Evolutionary conservation across 2,329 filamentous ascomycete genomes (phyloP), one percentile per base, ranked within the genome.

Genomic region (Colletotrichum costaricense): DNA sequence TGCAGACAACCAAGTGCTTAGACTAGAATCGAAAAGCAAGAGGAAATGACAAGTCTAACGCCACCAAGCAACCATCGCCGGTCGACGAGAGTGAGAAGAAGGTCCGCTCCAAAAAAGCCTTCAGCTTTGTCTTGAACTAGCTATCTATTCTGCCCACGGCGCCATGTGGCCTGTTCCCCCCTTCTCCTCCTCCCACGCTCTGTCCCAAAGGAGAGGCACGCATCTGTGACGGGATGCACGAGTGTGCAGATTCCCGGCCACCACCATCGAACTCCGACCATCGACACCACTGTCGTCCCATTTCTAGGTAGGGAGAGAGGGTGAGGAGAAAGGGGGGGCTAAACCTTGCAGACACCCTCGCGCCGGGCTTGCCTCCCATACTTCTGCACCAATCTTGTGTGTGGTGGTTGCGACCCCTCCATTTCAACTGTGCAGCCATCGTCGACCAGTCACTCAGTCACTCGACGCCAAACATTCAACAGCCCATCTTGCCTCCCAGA

Each of bases 201-300:
- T 55, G 60, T 73, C 67, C 70, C 70, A 65, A 70, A 69, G 42
- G 54, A 70, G 66, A 69, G 70, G 60, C 54, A 73, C 66, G 70
- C 70, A 70, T 64, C 70, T 60, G 70, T 73, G 70, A 73, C 60
- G 60, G 70, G 60, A 73, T 65, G 67, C 70, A 73, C 67, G 59
- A 70, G 67, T 56, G 70, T 73, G 70, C 70, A 73, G 70, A 65
- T 73, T 73, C 66, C 67, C 59, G 70, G 30, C 70, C 70, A 65
- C 60, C 70, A 64, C 14, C 59, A 55, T 38, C 42, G 42, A 49
- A 49, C 42, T 19, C 42, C 42, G 19, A 49, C 60, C 58, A 58
- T 49, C 54, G n/a, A 26, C 68, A 59, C 54, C 14, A 33, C 46
- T 54, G 57, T 38, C 22, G 28, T 30, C 26, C 35, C 54, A 35